Percentiles rank a stretch among this genome's conserved stretches.
phyloP scores from a whole-genome alignment of 1,284 basidiomycete species.

The Cryptococcus depauperatus region DNA sequence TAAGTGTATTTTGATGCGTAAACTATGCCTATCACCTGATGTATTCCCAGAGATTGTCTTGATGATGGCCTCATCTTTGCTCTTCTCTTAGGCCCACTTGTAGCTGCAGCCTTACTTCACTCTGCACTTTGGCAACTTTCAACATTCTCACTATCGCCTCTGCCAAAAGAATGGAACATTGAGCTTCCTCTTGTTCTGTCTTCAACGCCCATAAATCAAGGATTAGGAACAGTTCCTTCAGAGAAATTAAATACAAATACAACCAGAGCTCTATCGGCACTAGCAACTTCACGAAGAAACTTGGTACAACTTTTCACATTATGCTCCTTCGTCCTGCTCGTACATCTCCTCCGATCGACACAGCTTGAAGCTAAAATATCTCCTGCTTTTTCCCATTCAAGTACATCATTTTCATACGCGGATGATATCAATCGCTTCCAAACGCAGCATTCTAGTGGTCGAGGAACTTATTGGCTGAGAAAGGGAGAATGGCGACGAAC shows the following conservation, averaged over 20 bases:
- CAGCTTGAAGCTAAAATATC: conserved; percentile 53
- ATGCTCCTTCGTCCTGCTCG: conserved; percentile 65
- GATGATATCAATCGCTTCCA: not conserved
- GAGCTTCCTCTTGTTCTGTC: conserved; percentile 54
- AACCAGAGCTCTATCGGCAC: conserved; percentile 52
- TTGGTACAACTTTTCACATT: conserved; percentile 70
- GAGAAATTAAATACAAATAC: conserved; percentile 38
- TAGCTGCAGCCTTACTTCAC: conserved; percentile 56
- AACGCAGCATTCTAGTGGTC: conserved; percentile 1
- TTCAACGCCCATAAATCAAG: conserved; percentile 31
- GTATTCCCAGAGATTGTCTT: conserved; percentile 54
- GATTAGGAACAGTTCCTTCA: conserved; percentile 1
- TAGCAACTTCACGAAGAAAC: conserved; percentile 62
- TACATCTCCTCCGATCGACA: conserved; percentile 67
- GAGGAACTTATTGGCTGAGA: conserved; percentile 35
- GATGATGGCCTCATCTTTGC: conserved; percentile 80
- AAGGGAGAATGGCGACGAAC: conserved; percentile 42
- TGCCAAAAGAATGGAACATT: conserved; percentile 64
- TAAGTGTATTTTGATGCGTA: conserved; percentile 11
- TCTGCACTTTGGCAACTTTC: conserved; percentile 48
- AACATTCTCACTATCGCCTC: conserved; percentile 26
- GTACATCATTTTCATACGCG: not conserved
- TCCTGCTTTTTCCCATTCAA: not conserved
- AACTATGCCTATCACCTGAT: not conserved
- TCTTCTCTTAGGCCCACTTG: conserved; percentile 65